Base-by-base conservation (phyloP, 1,284 basidiomycete species). In the Polyporus tsugae region DNA sequence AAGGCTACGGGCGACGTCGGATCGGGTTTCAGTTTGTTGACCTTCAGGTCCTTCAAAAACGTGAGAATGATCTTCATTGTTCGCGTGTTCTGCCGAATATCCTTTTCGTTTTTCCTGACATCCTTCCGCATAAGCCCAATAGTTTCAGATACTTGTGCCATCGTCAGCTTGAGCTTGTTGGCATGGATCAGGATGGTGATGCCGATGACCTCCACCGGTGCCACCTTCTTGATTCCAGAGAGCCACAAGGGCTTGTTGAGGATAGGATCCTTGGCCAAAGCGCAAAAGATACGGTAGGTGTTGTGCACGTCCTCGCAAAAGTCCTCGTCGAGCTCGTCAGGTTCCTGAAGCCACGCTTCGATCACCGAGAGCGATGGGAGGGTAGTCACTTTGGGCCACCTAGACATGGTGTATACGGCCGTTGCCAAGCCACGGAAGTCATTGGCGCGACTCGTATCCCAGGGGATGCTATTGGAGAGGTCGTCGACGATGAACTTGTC, bases 391-490 rank as follows among this genome's bases (percentile, higher is more conserved):
- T 75, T 72, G 9, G 82, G 81, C 74, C 79, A 85, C 33, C 80
- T 83, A 6, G 84, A 80, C 39, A 92, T 85, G 60, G 80, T 77
- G 68, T 85, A 87, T 1, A 91, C 78, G 0, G 86, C 81, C 33
- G 85, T 84, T 0, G 88, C 82, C 15, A 92, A 77, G 68, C 86
- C 87, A 4, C 91, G 86, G 76, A 90, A 93, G 74, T 91, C 90
- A 15, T 80, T 82, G 0, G 88, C 91, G 1, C 91, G 86, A 0
- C 80, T 80, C 29, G 82, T 82, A 63, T 90, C 87, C 89, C 89
- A 91, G 17, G 87, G 85, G 22, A 92, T 80, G 2, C 69, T 63
- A 0, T 78, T 75, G 0, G 79, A 77, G 4, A 90, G 80, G 0
- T 80, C 75, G 15, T 81, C 77, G 60, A 79, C 78, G 46, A 89